Evolutionary conservation across 202 grass and related monocot species (phyloP), one percentile per base, ranked within the genome.

Genomic region (Musa balbisiana): DNA sequence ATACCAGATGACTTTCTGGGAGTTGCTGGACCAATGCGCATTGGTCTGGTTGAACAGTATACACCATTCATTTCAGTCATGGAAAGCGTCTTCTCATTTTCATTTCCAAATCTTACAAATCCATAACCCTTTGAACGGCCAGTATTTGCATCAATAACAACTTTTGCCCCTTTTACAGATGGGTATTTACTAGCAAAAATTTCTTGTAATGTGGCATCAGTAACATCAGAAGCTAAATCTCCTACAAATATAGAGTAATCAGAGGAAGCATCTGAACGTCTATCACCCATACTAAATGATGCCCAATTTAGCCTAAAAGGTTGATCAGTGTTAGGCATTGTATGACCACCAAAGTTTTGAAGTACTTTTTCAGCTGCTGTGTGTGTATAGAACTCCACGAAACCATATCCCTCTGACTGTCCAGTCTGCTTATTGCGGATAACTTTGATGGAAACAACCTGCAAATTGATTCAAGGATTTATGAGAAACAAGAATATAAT

Each of bases 211-310:
- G 84, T 79, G 23, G 84, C 73, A 80, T 97, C 94, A 59, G 80
- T 93, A 66, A 97, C 94, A 81, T 97, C 94, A 22, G 90, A 87
- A 84, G 94, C 94, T 80, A 97, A 85, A 83, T 97, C 94, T 17
- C 94, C 94, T 4, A 97, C 94, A 76, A 97, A 97, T 80, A 97
- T 93, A 24, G 94, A 97, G 76, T 93, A 88, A 13, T 97, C 94
- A 72, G 86, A 86, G 74, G 94, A 84, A 66, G 91, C 69, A 69
- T 97, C 90, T 0, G 94, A 85, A 69, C 88, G 90, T 64, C 86
- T 90, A 56, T 97, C 90, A 0, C 90, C 94, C 94, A 93, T 93
- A 81, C 94, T 97, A 87, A 93, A 97, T 14, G 94, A 93, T 51
- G 94, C 94, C 94, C 94, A 97, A 33, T 97, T 97, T 80, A 97